Conservation (phyloP, 768 basidiomycete species). For the Dentipellis fragilis region DNA sequence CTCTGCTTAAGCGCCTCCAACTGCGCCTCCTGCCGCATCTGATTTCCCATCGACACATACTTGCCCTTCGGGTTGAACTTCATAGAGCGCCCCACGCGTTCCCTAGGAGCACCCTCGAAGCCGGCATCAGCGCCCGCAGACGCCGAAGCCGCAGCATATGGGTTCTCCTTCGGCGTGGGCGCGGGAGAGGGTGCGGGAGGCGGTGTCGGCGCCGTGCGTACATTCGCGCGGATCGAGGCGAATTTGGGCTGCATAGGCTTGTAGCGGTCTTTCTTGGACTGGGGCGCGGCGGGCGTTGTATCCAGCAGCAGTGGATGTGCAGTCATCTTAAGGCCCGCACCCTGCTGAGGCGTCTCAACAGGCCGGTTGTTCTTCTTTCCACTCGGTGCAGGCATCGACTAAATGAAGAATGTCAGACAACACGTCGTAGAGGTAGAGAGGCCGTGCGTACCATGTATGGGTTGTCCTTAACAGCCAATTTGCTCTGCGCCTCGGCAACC, state of each 20-base stretch:
- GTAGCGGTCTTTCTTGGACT: conserved; percentile 85
- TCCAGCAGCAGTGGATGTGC: conserved; percentile 83
- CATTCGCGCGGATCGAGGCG: conserved; percentile 88
- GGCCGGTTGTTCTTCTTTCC: conserved; percentile 30
- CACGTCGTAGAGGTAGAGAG: not conserved
- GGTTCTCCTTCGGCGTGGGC: conserved; percentile 48
- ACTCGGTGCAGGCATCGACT: conserved; percentile 52
- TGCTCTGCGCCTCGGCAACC: conserved; percentile 75
- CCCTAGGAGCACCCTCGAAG: conserved; percentile 67
- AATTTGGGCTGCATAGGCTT: conserved; percentile 99
- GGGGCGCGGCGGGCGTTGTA: conserved; percentile 42
- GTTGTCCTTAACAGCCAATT: conserved; percentile 67
- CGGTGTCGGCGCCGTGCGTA: conserved; percentile 62
- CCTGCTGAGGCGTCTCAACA: conserved; percentile 62
- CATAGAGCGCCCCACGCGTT: conserved; percentile 59
- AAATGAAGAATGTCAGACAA: not conserved
- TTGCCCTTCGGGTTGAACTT: conserved; percentile 91
- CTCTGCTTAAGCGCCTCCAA: conserved; percentile 87
- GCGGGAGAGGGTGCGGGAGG: conserved; percentile 29
- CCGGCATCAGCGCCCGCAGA: conserved; percentile 44
- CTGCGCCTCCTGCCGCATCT: conserved; percentile 64
- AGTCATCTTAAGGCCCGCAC: conserved; percentile 81
- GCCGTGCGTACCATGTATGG: conserved; percentile 67
- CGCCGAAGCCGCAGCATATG: conserved; percentile 52
- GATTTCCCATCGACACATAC: conserved; percentile 66